Evolutionary conservation across 208 protist species (phyloP).

Genomic region (Endotrypanum monterogeii): DNA sequence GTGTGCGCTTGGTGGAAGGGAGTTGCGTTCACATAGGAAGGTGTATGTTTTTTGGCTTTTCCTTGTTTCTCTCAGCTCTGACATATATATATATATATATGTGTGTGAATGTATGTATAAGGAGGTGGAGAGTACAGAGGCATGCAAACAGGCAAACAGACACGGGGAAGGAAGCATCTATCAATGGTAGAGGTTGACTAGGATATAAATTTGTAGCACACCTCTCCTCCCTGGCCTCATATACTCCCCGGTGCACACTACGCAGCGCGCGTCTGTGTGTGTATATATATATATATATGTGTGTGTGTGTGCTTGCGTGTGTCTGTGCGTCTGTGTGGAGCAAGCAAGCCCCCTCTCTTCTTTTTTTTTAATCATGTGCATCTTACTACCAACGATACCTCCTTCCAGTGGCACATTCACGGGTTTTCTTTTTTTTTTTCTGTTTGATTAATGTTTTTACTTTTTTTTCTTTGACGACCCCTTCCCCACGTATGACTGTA

Average conservation of each 20-base stretch:
- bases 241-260: neutral
- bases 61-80: too few species aligned
- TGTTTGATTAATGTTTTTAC: neutral
- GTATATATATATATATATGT: too few species aligned
- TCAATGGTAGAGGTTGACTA: neutral
- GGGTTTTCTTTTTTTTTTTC: neutral
- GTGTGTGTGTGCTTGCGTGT: too few species aligned
- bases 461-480: neutral
- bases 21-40: too few species aligned
- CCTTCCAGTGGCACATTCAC: neutral
- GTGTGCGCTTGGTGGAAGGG: too few species aligned
- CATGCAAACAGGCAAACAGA: neutral
- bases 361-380: too few species aligned
- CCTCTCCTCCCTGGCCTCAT: neutral
- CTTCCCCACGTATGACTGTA: neutral
- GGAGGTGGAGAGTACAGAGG: too few species aligned
- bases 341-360: neutral
- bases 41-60: too few species aligned
- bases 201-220: neutral
- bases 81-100: too few species aligned
- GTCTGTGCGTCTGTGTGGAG: neutral
- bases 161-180: slow-evolving; percentile 14
- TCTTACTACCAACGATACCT: too few species aligned
- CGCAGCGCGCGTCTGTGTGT: too few species aligned
- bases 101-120: too few species aligned